Evolutionary conservation across 768 basidiomycete genomes (phyloP).

Genomic region (Rhodotorula paludigena): DNA sequence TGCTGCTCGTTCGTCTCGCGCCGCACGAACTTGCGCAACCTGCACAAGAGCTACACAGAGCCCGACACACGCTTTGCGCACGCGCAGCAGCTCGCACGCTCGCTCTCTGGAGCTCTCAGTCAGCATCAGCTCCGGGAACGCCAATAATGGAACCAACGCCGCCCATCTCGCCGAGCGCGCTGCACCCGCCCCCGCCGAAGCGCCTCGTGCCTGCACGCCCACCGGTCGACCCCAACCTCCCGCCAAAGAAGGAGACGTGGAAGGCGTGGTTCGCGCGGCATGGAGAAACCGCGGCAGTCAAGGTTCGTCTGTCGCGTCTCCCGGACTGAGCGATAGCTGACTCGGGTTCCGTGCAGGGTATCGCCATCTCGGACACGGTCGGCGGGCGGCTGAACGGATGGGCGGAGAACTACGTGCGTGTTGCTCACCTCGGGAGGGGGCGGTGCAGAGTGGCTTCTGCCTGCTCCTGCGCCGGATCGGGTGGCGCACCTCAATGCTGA

Average conservation of each 20-base stretch:
- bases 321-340: too few relatives aligned
- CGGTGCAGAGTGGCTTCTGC: not conserved
- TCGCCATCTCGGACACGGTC: slow-evolving; percentile 23
- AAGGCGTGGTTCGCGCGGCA: not conserved
- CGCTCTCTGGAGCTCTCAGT: too few relatives aligned
- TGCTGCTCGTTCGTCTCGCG: too few relatives aligned
- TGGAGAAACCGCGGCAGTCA: slow-evolving; percentile 14
- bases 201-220: slow-evolving; percentile 1
- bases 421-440: too few relatives aligned
- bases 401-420: not conserved
- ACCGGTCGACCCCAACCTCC: not conserved
- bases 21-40: too few relatives aligned
- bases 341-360: not conserved
- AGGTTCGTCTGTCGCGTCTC: not conserved
- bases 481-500: not conserved
- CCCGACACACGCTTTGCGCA: too few relatives aligned
- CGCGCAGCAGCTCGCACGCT: too few relatives aligned
- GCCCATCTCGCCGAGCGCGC: not conserved
- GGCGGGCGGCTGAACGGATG: slow-evolving; percentile 21
- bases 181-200: slow-evolving; percentile 24
- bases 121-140: too few relatives aligned
- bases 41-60: too few relatives aligned
- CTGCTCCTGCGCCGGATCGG: not conserved
- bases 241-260: slow-evolving; percentile 16
- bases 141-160: too few relatives aligned